phyloP scores from a whole-genome alignment of 352 stramenopile genomes.

The Phytophthora sp. region DNA sequence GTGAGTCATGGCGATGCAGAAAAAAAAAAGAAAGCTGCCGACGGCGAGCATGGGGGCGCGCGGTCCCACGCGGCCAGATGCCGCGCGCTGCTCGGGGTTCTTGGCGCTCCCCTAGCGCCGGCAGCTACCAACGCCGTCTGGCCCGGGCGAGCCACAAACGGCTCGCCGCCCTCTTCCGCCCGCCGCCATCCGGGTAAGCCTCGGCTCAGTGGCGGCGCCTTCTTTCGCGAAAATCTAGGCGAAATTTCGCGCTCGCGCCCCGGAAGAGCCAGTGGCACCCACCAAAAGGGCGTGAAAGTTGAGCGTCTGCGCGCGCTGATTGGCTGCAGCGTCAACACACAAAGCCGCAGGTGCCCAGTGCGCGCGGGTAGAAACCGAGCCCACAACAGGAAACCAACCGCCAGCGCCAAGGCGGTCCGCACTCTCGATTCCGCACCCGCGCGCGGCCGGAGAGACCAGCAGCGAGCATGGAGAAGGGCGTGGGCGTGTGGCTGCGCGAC shows the following conservation, averaged over 20 bases:
- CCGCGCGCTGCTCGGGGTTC: neutral
- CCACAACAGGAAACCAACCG: slow-evolving; percentile 32
- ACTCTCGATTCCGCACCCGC: slow-evolving; percentile 27
- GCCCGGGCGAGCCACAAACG: neutral
- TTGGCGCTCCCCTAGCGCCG: slow-evolving; percentile 14
- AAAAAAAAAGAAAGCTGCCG: no score
- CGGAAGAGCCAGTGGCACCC: slow-evolving; percentile 29
- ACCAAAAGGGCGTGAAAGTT: no score
- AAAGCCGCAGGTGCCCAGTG: no score
- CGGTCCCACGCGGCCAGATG: slow-evolving; percentile 8
- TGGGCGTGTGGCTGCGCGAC: slow-evolving; percentile 79
- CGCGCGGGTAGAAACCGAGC: slow-evolving; percentile 27
- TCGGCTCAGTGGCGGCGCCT: slow-evolving; percentile 16
- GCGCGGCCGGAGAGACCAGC: no score
- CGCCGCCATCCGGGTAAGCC: slow-evolving; percentile 13
- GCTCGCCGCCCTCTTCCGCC: slow-evolving; percentile 24
- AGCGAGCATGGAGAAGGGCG: slow-evolving; percentile 88
- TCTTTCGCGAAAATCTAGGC: slow-evolving; percentile 28
- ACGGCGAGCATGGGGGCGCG: no score
- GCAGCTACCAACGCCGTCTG: slow-evolving; percentile 15
- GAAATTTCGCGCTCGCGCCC: no score
- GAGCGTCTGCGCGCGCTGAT: no score
- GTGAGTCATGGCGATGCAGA: slow-evolving; percentile 14
- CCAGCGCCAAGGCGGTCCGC: neutral
- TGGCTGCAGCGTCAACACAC: no score